phyloP scores from a whole-genome alignment of 2,329 filamentous ascomycete species.

The Akanthomyces dipterigenus region DNA sequence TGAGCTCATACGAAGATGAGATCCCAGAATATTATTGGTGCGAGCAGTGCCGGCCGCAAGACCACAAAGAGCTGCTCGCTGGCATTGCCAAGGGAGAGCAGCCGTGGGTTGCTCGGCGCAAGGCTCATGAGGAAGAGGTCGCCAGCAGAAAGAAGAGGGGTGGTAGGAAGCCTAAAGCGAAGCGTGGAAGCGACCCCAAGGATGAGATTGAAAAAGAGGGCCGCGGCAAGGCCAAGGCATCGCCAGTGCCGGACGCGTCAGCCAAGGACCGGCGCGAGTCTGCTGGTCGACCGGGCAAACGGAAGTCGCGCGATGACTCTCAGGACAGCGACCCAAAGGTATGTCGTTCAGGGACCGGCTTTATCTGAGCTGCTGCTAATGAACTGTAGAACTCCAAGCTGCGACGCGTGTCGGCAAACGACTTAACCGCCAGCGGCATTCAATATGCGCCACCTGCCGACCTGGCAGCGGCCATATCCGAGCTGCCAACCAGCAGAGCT shows the following conservation, averaged over 20 bases:
- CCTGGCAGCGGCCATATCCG: conserved; percentile 42
- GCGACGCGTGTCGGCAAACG: conserved; percentile 49
- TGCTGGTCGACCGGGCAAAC: conserved; percentile 36
- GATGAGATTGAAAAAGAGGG: conserved; percentile 49
- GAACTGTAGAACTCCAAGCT: conserved; percentile 33
- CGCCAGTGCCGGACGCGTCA: conserved; percentile 28
- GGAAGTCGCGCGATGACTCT: conserved; percentile 52
- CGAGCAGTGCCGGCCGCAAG: conserved; percentile 77
- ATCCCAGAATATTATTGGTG: conserved; percentile 84
- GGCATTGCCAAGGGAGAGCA: conserved; percentile 74
- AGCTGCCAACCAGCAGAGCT: conserved; percentile 58
- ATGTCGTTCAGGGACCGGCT: conserved; percentile 15
- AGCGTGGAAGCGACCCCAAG: conserved; percentile 58
- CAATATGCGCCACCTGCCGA: conserved; percentile 46
- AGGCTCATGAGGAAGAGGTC: conserved; percentile 55
- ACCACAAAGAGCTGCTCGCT: conserved; percentile 74
- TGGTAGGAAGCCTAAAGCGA: conserved; percentile 57
- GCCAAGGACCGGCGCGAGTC: conserved; percentile 39
- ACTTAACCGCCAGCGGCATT: conserved; percentile 29
- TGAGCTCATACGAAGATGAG: conserved; percentile 70
- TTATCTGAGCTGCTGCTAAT: neutral
- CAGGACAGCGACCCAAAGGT: conserved; percentile 47
- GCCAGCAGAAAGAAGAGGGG: conserved; percentile 50
- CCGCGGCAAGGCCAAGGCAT: conserved; percentile 18
- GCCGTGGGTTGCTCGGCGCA: conserved; percentile 72